Base-by-base conservation (phyloP, 2,329 filamentous ascomycete species). In the Basipetospora chlamydospora region DNA sequence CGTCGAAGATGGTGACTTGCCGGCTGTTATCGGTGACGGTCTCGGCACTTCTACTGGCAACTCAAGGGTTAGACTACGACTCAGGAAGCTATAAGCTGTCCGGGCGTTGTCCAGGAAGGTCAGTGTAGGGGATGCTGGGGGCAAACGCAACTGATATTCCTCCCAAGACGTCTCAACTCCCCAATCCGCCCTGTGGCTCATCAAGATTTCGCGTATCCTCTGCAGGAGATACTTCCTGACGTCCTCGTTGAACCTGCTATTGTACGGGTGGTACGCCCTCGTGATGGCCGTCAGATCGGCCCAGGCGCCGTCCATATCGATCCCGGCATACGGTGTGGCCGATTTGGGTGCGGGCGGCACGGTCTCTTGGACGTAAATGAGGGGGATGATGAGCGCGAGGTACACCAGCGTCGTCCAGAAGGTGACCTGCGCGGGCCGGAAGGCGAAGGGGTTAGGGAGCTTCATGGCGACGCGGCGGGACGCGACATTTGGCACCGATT, bases 281-380 rank as follows among this genome's bases (percentile, higher is more conserved):
- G 80, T 88, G 33, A 98, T 67, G 38, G 67, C 61, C 42, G 85
- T 74, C 22, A 98, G 65, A 52, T 96, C 87, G 10, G 66, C 58
- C 87, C 87, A 96, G 26, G 88, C 85, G 57, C 92, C 77, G 3
- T 78, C 80, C 37, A 96, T 60, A 49, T 94, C 84, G 49, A 92
- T 61, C 13, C 85, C 86, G 7, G 61, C 50, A 26, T 70, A 69
- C 5, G 59, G 59, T 8, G 58, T 63, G 26, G 67, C 62, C 26
- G 64, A 62, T 3, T 52, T 57, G 0, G 82, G 79, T 34, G 75
- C 67, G 15, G 69, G 52, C 6, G 41, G 42, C 7, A 93, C 79
- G 20, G 72, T 72, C 56, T 84, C 77, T 51, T 93, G 82, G 43
- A 86, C 66, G 47, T 79, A 64, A 39, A 90, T 60, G 37, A 87